Evolutionary conservation across 2,329 filamentous ascomycete species (phyloP).

Genomic region (Sarocladiaceae sp.): DNA sequence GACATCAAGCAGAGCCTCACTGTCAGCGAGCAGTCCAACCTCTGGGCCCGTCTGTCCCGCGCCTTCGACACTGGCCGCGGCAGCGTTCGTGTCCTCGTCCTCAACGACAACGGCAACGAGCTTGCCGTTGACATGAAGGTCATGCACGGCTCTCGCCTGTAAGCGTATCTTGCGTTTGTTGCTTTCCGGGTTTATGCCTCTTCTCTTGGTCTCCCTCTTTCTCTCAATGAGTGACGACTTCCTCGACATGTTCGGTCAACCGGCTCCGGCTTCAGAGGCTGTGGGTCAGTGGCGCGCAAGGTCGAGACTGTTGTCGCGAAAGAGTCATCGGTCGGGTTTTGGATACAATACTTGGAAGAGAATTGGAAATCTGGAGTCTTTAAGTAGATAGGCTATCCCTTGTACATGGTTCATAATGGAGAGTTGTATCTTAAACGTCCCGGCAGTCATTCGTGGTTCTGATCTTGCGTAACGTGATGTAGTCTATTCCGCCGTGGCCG

Average conservation of each 20-base stretch:
- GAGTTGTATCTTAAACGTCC: neutral
- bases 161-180: conserved; percentile 24
- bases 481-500: too few relatives aligned
- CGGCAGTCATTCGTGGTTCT: neutral
- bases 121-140: conserved; percentile 99
- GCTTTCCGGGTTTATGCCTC: conserved; percentile 2
- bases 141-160: conserved; percentile 72
- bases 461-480: neutral
- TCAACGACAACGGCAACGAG: conserved; percentile 88
- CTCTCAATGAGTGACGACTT: conserved; percentile 2
- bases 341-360: conserved; percentile 3
- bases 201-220: conserved; percentile 1
- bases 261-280: neutral
- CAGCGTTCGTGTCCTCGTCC: conserved; percentile 89
- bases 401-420: conserved; percentile 19
- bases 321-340: conserved; percentile 7
- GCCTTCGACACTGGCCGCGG: conserved; percentile 90
- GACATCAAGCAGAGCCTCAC: conserved; percentile 95
- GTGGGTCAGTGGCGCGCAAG: neutral
- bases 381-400: conserved; percentile 12
- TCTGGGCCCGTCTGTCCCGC: conserved; percentile 72
- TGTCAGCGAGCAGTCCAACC: conserved; percentile 90
- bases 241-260: neutral
- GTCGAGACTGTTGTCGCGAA: neutral
- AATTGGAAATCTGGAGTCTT: conserved; percentile 4